These are phyloP conservation scores for Edaphochlamys debaryana DNA, from an alignment of 139 green algal species.

Conservation along the genomic window DNA sequence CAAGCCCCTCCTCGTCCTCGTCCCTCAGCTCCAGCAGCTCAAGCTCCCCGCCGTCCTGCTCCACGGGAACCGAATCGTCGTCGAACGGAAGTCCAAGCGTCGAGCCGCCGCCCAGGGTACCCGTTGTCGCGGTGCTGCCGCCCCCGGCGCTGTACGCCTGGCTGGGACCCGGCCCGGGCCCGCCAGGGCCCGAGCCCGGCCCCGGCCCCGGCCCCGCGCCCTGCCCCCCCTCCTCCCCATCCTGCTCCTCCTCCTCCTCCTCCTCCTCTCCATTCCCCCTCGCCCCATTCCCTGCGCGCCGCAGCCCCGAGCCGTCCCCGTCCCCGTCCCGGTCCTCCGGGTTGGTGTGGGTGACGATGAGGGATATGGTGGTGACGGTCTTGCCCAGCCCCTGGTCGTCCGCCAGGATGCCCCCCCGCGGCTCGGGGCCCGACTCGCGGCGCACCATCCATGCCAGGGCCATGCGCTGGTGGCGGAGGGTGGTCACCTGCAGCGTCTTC, in stretches of 20 bases:
- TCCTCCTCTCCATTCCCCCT: too few relatives aligned
- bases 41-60: neutral
- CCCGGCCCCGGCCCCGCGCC: too few relatives aligned
- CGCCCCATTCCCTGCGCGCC: neutral
- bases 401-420: slow-evolving; percentile 80
- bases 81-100: too few relatives aligned
- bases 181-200: too few relatives aligned
- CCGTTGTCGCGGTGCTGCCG: neutral
- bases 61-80: too few relatives aligned
- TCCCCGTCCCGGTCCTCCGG: slow-evolving; percentile 2
- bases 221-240: neutral
- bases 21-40: neutral
- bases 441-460: slow-evolving; percentile 82
- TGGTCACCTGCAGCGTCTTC: slow-evolving; percentile 39
- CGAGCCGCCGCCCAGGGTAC: too few relatives aligned
- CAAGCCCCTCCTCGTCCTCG: neutral
- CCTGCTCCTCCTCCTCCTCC: neutral
- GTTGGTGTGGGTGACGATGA: slow-evolving; percentile 75
- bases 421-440: slow-evolving; percentile 56
- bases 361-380: slow-evolving; percentile 80
- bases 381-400: slow-evolving; percentile 90
- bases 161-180: too few relatives aligned
- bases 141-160: too few relatives aligned
- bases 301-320: slow-evolving; percentile 14
- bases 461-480: slow-evolving; percentile 77